phyloP scores from a whole-genome alignment of 208 protist genomes.

The Acanthamoeba triangularis region DNA sequence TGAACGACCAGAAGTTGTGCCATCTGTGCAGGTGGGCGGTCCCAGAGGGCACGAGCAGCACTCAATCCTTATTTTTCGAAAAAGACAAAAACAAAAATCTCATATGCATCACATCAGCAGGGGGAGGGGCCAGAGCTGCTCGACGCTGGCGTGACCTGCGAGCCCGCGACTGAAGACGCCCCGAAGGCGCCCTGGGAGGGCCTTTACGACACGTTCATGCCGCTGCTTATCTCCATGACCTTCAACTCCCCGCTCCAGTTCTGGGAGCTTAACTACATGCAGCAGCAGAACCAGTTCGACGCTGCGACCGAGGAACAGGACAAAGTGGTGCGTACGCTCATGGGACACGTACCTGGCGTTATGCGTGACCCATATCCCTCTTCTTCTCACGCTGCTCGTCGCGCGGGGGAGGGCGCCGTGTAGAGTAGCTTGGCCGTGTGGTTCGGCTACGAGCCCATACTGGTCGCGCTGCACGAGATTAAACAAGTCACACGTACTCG shows the following conservation, averaged over 20 bases:
- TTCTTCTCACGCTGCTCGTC: neutral
- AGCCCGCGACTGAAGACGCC: too few species aligned
- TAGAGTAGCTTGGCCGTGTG: conserved; percentile 49
- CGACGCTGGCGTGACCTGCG: too few species aligned
- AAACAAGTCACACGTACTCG: neutral
- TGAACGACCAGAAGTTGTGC: too few species aligned
- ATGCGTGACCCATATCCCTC: neutral
- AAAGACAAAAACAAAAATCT: too few species aligned
- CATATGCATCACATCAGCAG: too few species aligned
- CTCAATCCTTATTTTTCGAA: too few species aligned
- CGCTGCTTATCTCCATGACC: conserved; percentile 55
- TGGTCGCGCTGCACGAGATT: conserved; percentile 30
- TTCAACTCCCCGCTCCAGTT: conserved; percentile 62
- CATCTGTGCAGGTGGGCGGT: too few species aligned
- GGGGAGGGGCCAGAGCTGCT: neutral
- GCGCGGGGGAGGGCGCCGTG: neutral
- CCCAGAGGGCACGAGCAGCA: too few species aligned
- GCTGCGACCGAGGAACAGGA: neutral
- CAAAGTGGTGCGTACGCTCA: neutral
- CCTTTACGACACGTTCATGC: conserved; percentile 58
- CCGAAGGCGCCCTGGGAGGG: neutral
- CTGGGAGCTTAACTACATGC: conserved; percentile 73
- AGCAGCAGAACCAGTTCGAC: conserved; percentile 47
- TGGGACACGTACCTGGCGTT: neutral
- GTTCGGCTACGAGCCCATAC: conserved; percentile 50